Conservation (phyloP, 2,329 filamentous ascomycete genomes). For the Fusarium oxysporum region DNA sequence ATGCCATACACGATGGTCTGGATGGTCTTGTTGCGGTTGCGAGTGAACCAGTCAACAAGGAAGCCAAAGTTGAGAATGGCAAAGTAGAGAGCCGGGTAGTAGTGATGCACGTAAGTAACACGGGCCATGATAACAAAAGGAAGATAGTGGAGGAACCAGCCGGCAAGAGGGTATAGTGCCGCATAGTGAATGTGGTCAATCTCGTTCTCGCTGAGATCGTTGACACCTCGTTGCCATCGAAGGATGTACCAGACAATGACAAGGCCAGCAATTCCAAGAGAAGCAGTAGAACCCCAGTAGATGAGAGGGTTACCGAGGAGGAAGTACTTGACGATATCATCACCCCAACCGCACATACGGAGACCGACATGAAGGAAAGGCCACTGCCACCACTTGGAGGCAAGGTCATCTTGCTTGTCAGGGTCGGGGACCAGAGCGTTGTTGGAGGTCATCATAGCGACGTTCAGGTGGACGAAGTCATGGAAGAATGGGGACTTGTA, state of each 20-base stretch:
- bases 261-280: conserved; percentile 77
- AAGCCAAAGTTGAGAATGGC: conserved; percentile 92
- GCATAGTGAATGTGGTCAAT: conserved; percentile 96
- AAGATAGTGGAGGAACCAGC: conserved; percentile 96
- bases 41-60: conserved; percentile 84
- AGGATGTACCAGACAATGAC: conserved; percentile 87
- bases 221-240: conserved; percentile 95
- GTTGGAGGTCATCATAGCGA: conserved; percentile 99
- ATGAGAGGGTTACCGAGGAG: conserved; percentile 95
- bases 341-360: conserved; percentile 98
- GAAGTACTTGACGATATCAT: conserved; percentile 97
- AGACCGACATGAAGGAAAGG: conserved; percentile 94
- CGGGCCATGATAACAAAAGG: conserved; percentile 98
- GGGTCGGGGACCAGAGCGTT: conserved; percentile 97
- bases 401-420: conserved; percentile 98
- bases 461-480: conserved; percentile 97
- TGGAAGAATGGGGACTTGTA: conserved; percentile 98
- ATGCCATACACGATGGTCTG: conserved; percentile 77
- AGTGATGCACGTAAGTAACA: conserved; percentile 99
- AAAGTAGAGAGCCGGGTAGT: conserved; percentile 98
- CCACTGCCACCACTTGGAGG: conserved; percentile 99
- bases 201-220: conserved; percentile 81
- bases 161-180: conserved; percentile 88
- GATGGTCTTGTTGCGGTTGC: conserved; percentile 71
- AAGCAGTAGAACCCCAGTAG: conserved; percentile 92